Evolutionary conservation across 495 filamentous ascomycete species (phyloP).

Genomic region (Daldinia childiae): DNA sequence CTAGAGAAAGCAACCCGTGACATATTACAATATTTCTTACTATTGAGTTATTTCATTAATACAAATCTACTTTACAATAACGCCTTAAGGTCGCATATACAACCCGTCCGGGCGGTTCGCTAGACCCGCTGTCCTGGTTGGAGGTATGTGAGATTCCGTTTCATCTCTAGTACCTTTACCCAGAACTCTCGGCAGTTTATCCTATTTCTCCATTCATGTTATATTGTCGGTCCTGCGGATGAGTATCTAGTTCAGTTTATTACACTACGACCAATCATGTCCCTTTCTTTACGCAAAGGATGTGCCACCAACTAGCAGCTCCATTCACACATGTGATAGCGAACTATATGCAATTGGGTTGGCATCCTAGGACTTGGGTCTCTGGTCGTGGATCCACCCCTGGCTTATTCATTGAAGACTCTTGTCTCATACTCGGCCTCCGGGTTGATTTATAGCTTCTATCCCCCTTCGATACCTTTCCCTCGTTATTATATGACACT

Average conservation of each 20-base stretch:
- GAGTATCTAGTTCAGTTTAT: conserved; percentile 46
- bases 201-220: conserved; percentile 46
- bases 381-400: conserved; percentile 33
- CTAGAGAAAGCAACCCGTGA: conserved; percentile 18
- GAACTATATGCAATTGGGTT: conserved; percentile 31
- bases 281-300: conserved; percentile 31
- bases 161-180: conserved; percentile 37
- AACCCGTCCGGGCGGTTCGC: conserved; percentile 18
- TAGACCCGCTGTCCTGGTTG: conserved; percentile 19
- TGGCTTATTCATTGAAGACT: conserved; percentile 12
- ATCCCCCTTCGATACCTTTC: conserved; percentile 25
- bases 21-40: conserved; percentile 11
- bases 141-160: conserved; percentile 43
- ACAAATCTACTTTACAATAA: conserved; percentile 25
- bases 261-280: conserved; percentile 51
- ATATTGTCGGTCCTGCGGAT: conserved; percentile 57
- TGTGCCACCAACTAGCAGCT: conserved; percentile 26
- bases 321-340: conserved; percentile 43
- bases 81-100: conserved; percentile 13
- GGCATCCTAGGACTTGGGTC: conserved; percentile 27
- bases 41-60: conserved; percentile 18
- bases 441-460: conserved; percentile 37
- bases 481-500: background rate
- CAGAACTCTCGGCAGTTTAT: conserved; percentile 52
- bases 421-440: conserved; percentile 15